Conservation (phyloP, 192 early-diverging fungal species). For the Backusella luteola region DNA sequence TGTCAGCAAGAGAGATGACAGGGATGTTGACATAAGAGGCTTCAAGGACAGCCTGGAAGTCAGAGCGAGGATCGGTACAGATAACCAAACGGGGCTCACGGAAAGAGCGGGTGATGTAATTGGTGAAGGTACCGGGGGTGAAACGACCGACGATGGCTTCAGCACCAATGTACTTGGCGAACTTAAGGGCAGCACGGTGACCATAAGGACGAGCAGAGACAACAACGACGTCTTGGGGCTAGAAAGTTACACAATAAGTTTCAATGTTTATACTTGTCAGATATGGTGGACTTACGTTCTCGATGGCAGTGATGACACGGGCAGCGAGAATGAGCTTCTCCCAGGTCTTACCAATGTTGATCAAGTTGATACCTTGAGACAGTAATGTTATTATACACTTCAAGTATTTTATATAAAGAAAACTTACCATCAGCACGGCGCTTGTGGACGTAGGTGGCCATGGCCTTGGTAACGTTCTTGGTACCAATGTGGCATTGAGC, state of each 20-base stretch:
- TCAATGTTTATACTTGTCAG: not conserved
- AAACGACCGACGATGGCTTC: conserved; percentile 99
- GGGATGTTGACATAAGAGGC: conserved; percentile 99
- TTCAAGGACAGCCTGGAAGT: conserved; percentile 98
- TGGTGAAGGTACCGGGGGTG: conserved; percentile 99
- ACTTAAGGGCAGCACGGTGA: conserved; percentile 99
- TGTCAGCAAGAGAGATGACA: conserved; percentile 98
- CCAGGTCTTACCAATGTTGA: conserved; percentile 99
- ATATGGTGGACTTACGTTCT: conserved; percentile 63
- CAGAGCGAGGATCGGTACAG: conserved; percentile 96
- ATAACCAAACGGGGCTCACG: conserved; percentile 98
- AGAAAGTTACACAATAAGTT: not conserved
- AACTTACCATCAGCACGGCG: conserved; percentile 88
- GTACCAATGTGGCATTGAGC: conserved; percentile 98
- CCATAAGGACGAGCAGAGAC: conserved; percentile 97
- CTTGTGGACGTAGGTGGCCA: conserved; percentile 97
- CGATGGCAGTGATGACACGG: conserved; percentile 97
- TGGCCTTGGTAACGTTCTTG: conserved; percentile 95
- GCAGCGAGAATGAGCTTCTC: conserved; percentile 99
- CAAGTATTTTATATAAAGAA: not conserved
- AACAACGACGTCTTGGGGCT: conserved; percentile 92
- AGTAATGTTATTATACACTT: not conserved
- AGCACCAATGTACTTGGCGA: conserved; percentile 96
- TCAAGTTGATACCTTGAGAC: conserved; percentile 84
- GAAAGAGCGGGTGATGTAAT: conserved; percentile 99